phyloP scores from a whole-genome alignment of 257 asterid species.

The Fraxinus anomala region DNA sequence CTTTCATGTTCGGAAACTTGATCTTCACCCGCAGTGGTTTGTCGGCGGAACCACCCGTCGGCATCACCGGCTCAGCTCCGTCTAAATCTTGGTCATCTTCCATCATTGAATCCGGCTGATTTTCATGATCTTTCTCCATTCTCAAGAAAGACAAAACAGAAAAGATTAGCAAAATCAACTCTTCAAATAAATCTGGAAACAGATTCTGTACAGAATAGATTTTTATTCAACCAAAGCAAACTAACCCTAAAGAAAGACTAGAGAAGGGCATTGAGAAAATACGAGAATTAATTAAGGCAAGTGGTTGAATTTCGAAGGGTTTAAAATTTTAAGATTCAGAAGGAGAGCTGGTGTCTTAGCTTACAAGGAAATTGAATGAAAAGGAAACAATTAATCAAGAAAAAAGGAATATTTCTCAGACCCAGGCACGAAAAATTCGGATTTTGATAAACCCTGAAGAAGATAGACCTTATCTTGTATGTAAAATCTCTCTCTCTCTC shows the following conservation, averaged over 20 bases:
- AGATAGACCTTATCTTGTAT: not conserved
- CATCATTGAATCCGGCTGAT: not conserved
- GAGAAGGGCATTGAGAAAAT: conserved; percentile 22
- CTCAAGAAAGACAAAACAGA: not conserved
- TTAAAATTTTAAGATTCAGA: not conserved
- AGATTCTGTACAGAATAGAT: not conserved
- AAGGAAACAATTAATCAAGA: conserved; percentile 7
- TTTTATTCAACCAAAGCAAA: not conserved
- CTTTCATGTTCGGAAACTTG: conserved; percentile 10
- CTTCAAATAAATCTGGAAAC: conserved; percentile 1
- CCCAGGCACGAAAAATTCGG: not conserved
- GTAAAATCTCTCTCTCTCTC: not conserved
- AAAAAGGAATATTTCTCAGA: not conserved
- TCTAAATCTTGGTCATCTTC: conserved; percentile 7
- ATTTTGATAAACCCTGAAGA: too few relatives aligned
- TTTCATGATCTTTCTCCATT: conserved; percentile 5
- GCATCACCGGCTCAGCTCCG: not conserved
- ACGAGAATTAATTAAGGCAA: conserved; percentile 32
- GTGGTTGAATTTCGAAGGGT: not conserved
- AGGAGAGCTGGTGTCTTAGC: conserved; percentile 16
- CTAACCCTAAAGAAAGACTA: conserved; percentile 38
- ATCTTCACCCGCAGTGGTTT: conserved; percentile 11
- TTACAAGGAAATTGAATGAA: conserved; percentile 22
- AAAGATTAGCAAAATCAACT: not conserved
- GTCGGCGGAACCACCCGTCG: not conserved